Conservation (phyloP, 257 asterid genomes). For the Gynochthodes officinalis region DNA sequence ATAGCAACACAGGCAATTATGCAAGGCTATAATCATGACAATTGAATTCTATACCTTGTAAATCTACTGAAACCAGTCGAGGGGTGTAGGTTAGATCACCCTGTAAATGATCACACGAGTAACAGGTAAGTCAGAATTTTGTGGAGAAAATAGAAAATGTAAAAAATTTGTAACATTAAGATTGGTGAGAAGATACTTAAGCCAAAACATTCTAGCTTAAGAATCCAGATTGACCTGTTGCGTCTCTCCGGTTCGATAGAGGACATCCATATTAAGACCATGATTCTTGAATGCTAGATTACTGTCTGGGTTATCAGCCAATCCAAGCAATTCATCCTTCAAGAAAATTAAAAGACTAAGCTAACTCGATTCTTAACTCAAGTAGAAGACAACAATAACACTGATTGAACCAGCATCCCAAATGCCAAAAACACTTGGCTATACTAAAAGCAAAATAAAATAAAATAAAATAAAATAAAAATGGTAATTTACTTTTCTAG, state of each 20-base stretch:
- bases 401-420: not conserved
- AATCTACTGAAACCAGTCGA: slow-evolving; percentile 75
- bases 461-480: not conserved
- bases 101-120: slow-evolving; percentile 44
- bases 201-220: not conserved
- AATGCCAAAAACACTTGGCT: not conserved
- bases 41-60: slow-evolving; percentile 57
- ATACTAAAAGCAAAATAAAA: not conserved
- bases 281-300: slow-evolving; percentile 55
- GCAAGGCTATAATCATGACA: not conserved
- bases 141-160: not conserved
- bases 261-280: slow-evolving; percentile 64
- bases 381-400: not conserved
- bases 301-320: slow-evolving; percentile 62
- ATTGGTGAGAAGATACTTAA: not conserved
- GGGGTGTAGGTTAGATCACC: slow-evolving; percentile 89
- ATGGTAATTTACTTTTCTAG: not conserved
- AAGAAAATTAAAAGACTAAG: slow-evolving; percentile 27
- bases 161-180: not conserved
- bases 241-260: slow-evolving; percentile 88
- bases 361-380: slow-evolving; percentile 12
- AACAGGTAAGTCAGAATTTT: slow-evolving; percentile 9
- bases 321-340: slow-evolving; percentile 95
- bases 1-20: not conserved
- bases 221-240: slow-evolving; percentile 48